Evolutionary conservation across 495 filamentous ascomycete species (phyloP).

Genomic region (Friedmanniomyces endolithicus): DNA sequence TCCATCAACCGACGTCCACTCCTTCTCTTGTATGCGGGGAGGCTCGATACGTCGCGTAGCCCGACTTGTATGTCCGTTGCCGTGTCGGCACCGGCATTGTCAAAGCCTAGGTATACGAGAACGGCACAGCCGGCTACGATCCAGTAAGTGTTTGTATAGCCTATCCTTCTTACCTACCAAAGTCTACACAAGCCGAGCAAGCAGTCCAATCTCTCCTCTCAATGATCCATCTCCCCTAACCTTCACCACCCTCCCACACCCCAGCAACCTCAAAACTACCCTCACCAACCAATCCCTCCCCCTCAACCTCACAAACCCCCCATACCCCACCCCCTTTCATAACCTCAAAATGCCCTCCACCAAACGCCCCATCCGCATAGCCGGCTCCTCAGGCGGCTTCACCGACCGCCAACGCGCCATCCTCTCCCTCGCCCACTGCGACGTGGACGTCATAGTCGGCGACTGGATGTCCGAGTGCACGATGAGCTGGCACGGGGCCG

Average conservation of each 20-base stretch:
- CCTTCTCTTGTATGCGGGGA: neutral
- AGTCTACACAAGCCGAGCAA: neutral
- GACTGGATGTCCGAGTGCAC: conserved; percentile 23
- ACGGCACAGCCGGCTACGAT: neutral
- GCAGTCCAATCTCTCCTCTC: neutral
- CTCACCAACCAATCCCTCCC: neutral
- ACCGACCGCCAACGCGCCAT: conserved; percentile 27
- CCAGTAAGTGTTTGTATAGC: neutral
- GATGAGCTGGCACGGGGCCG: conserved; percentile 16
- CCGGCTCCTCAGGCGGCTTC: conserved; percentile 27
- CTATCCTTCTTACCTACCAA: neutral
- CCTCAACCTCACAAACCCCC: neutral
- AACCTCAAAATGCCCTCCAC: conserved; percentile 9
- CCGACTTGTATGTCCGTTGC: neutral
- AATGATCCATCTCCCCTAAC: neutral
- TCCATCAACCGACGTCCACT: neutral
- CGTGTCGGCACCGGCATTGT: neutral
- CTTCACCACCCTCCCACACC: neutral
- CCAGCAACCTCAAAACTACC: neutral
- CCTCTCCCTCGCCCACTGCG: conserved; percentile 18
- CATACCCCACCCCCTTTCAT: neutral
- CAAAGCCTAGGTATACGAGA: neutral
- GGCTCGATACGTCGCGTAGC: neutral
- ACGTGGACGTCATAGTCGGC: conserved; percentile 19
- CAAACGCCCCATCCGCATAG: conserved; percentile 27